A percentile compares a stretch with the other conserved stretches of the same genome.
phyloP scores from a whole-genome alignment of 2,329 filamentous ascomycete genomes.

The Ceratocystis huliohia region DNA sequence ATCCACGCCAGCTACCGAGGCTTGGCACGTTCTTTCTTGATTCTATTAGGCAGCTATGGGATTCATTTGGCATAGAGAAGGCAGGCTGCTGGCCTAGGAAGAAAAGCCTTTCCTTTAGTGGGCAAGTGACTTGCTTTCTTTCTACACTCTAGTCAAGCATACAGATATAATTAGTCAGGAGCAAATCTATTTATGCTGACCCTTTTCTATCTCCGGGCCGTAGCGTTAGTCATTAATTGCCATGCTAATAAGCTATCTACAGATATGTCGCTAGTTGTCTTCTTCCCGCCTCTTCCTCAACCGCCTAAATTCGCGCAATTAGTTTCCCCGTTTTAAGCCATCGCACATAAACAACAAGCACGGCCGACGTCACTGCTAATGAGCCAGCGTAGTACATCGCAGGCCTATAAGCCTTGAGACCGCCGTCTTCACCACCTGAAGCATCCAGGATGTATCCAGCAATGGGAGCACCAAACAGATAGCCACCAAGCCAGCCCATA shows the following conservation, averaged over 20 bases:
- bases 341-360: constrained; percentile 33
- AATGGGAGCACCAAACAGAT: constrained; percentile 48
- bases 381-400: constrained; percentile 51
- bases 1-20: too few relatives aligned
- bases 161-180: too few relatives aligned
- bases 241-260: neutral
- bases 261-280: too few relatives aligned
- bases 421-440: constrained; percentile 38
- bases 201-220: neutral
- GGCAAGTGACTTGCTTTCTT: too few relatives aligned
- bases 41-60: too few relatives aligned
- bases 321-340: constrained; percentile 32
- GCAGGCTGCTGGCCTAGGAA: too few relatives aligned
- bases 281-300: neutral
- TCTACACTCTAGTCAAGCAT: too few relatives aligned
- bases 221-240: neutral
- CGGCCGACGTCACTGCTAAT: constrained; percentile 35
- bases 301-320: constrained; percentile 28
- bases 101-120: too few relatives aligned
- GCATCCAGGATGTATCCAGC: constrained; percentile 47
- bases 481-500: constrained; percentile 48
- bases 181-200: too few relatives aligned
- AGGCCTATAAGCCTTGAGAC: constrained; percentile 42
- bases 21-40: too few relatives aligned
- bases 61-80: too few relatives aligned